Percentiles rank a stretch among this genome's conserved stretches.
phyloP scores from a whole-genome alignment of 225 moss, liverwort and hornwort genomes.

The Bryoerythrophyllum caledonicum region DNA sequence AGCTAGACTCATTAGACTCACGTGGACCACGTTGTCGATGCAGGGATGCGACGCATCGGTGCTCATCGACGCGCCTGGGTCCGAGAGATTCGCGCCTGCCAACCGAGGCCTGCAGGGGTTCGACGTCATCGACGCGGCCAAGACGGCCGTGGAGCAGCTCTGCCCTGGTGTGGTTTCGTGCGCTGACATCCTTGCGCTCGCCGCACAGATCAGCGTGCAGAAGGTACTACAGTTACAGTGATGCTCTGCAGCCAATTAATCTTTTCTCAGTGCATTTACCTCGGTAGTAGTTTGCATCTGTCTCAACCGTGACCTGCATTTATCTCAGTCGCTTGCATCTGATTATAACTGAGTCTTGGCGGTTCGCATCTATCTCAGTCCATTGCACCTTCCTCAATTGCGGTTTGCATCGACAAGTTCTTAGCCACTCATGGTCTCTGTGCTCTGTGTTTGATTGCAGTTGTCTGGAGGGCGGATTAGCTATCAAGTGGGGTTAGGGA shows the following conservation, averaged over 20 bases:
- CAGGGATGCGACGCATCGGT: conserved; percentile 40
- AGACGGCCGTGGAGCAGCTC: conserved; percentile 16
- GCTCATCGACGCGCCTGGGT: conserved; percentile 30
- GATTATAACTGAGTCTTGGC: too few species aligned
- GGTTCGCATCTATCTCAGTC: too few species aligned
- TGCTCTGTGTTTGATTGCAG: neutral
- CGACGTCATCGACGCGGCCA: conserved; percentile 38
- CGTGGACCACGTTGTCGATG: neutral
- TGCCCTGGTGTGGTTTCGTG: conserved; percentile 38
- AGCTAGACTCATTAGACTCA: neutral
- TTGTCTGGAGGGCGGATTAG: conserved; percentile 14
- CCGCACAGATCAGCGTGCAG: conserved; percentile 20
- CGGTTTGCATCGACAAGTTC: too few species aligned
- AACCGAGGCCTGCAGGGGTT: conserved; percentile 34
- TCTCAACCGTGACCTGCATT: too few species aligned
- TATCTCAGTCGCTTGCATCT: too few species aligned
- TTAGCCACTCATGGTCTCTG: neutral
- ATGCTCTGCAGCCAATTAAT: too few species aligned
- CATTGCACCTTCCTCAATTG: too few species aligned
- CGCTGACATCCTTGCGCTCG: conserved; percentile 35
- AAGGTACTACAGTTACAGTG: too few species aligned
- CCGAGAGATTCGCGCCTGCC: conserved; percentile 29
- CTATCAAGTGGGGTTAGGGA: conserved; percentile 7
- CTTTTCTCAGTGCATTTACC: too few species aligned
- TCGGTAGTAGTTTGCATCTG: too few species aligned